Conservation (phyloP, 371 early-diverging fungal species). For the Dinochytrium kinnereticum region DNA sequence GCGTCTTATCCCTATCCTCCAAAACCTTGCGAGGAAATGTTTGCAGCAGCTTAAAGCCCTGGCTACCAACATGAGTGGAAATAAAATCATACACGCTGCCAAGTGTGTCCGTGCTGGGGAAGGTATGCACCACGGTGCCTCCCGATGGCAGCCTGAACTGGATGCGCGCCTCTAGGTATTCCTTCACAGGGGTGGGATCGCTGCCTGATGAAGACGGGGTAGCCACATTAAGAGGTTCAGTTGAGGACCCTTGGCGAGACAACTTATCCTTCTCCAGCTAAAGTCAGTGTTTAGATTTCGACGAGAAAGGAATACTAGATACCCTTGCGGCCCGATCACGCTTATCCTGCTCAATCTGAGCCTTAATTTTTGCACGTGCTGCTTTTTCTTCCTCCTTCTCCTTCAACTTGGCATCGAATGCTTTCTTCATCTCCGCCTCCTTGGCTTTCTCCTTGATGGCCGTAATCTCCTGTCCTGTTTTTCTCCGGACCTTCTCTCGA, state of each 20-base stretch:
- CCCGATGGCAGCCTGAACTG: slow-evolving; percentile 63
- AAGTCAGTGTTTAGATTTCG: background rate
- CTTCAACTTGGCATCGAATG: slow-evolving; percentile 70
- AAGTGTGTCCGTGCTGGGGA: slow-evolving; percentile 72
- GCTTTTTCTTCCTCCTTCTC: slow-evolving; percentile 81
- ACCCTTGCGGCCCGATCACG: slow-evolving; percentile 65
- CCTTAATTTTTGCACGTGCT: slow-evolving; percentile 78
- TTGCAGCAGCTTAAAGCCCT: slow-evolving; percentile 68
- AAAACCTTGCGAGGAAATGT: slow-evolving; percentile 76
- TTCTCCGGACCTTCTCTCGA: slow-evolving; percentile 77
- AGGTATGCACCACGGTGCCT: slow-evolving; percentile 69
- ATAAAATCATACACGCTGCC: slow-evolving; percentile 69
- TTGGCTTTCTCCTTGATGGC: slow-evolving; percentile 74
- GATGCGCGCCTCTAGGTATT: slow-evolving; percentile 73
- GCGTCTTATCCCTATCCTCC: slow-evolving; percentile 41
- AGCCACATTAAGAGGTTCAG: slow-evolving; percentile 45
- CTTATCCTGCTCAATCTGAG: slow-evolving; percentile 88
- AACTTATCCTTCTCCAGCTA: slow-evolving; percentile 50
- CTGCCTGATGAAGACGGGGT: slow-evolving; percentile 33
- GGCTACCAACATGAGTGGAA: slow-evolving; percentile 44
- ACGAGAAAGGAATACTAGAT: slow-evolving; percentile 13
- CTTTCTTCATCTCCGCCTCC: slow-evolving; percentile 74
- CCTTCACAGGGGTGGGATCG: slow-evolving; percentile 49
- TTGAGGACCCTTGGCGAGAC: slow-evolving; percentile 40
- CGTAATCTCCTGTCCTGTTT: slow-evolving; percentile 79